A percentile compares a stretch with the other conserved stretches of the same genome.
Evolutionary conservation across 306 rosid species (phyloP).

Genomic region (Cyamopsis tetragonoloba): DNA sequence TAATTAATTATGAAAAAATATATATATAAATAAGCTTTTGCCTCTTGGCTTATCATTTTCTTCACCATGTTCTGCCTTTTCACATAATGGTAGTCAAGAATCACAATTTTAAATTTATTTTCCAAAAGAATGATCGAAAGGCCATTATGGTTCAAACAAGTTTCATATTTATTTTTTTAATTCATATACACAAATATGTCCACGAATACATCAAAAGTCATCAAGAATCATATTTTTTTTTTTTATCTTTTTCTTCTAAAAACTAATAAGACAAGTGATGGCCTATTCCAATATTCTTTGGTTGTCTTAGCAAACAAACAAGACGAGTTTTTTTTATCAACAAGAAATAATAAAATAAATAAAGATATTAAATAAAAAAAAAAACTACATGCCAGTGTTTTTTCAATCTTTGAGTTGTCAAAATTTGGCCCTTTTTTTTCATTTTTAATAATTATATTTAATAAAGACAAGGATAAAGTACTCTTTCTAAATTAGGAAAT

Average conservation of each 20-base stretch:
- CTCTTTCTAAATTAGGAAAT: no score
- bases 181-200: slow-evolving; percentile 8
- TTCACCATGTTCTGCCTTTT: neutral
- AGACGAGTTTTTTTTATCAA: neutral
- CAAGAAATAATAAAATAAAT: neutral
- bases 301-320: slow-evolving; percentile 19
- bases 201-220: slow-evolving; percentile 9
- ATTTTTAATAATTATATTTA: no score
- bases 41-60: slow-evolving; percentile 11
- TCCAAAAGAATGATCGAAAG: slow-evolving; percentile 10
- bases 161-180: neutral
- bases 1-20: no score
- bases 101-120: slow-evolving; percentile 4
- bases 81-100: neutral
- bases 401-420: slow-evolving; percentile 23
- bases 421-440: neutral
- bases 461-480: no score
- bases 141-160: slow-evolving; percentile 9
- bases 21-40: neutral
- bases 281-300: slow-evolving; percentile 7
- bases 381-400: slow-evolving; percentile 17
- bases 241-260: neutral
- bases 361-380: neutral
- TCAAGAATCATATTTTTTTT: slow-evolving; percentile 14
- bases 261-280: neutral